Conservation (phyloP, 805 yeast species). For the Candida saitoana region DNA sequence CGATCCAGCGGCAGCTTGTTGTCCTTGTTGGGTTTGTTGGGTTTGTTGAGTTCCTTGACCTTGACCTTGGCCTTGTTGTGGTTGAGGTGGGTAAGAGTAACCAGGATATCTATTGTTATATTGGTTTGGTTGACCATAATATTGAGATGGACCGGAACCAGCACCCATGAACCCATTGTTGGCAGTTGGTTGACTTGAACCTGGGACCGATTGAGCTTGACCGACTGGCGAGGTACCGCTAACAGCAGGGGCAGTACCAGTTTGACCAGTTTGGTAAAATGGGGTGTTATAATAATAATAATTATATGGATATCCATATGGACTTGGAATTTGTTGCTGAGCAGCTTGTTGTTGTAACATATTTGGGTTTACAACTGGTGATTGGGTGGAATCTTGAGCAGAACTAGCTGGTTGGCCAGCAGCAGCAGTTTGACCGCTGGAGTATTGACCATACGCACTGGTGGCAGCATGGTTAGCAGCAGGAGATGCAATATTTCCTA, state of each 20-base stretch:
- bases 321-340: conserved; percentile 31
- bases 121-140: conserved; percentile 27
- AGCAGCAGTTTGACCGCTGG: conserved; percentile 13
- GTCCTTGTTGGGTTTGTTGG: conserved; percentile 5
- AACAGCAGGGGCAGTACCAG: conserved; percentile 12
- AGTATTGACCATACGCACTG: conserved; percentile 8
- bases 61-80: conserved; percentile 11
- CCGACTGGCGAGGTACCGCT: conserved; percentile 14
- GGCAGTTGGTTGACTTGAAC: conserved; percentile 10
- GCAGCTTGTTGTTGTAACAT: conserved; percentile 18
- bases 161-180: conserved; percentile 6
- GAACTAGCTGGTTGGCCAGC: conserved; percentile 11
- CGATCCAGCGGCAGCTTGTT: conserved; percentile 1
- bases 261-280: conserved; percentile 30
- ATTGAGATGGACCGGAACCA: conserved; percentile 20
- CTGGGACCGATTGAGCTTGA: conserved; percentile 12
- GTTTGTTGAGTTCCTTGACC: conserved; percentile 6
- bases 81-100: conserved; percentile 27
- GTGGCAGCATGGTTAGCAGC: conserved; percentile 23
- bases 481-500: conserved; percentile 26
- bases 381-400: conserved; percentile 26
- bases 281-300: conserved; percentile 41
- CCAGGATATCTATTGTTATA: conserved; percentile 28
- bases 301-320: conserved; percentile 39
- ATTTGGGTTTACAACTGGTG: conserved; percentile 26